A percentile compares a stretch with the other conserved stretches of the same genome.
Evolutionary conservation across 2,329 filamentous ascomycete species (phyloP).

Genomic region (Penicillium sp.): DNA sequence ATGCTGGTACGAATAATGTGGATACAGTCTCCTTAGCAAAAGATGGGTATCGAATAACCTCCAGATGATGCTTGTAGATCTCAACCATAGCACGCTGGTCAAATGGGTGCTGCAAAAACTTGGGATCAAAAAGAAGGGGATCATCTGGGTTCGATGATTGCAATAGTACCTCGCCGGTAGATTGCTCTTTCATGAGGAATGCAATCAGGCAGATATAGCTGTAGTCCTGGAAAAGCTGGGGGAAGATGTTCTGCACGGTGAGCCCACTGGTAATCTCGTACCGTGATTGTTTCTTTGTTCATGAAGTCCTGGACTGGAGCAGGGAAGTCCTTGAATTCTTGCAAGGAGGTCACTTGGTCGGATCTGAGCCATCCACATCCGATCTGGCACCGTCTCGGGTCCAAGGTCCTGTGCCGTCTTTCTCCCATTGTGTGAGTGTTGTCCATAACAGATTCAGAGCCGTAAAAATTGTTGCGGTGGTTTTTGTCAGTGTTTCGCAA

Average conservation of each 20-base stretch:
- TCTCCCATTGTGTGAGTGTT: conserved; percentile 52
- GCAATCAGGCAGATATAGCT: conserved; percentile 48
- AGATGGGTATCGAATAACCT: conserved; percentile 44
- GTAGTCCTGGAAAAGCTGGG: conserved; percentile 38
- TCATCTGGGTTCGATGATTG: conserved; percentile 53
- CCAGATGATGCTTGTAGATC: conserved; percentile 45
- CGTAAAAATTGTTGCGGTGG: conserved; percentile 49
- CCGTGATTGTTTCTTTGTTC: conserved; percentile 49
- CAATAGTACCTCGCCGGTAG: conserved; percentile 53
- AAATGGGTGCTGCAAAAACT: conserved; percentile 54
- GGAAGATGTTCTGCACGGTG: conserved; percentile 44
- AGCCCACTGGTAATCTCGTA: conserved; percentile 56
- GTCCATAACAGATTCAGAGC: conserved; percentile 43
- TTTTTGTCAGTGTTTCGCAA: conserved; percentile 33
- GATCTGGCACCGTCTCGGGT: conserved; percentile 29
- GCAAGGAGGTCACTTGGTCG: conserved; percentile 38
- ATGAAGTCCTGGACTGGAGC: conserved; percentile 46
- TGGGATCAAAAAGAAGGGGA: conserved; percentile 55
- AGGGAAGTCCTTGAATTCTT: conserved; percentile 55
- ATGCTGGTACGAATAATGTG: conserved; percentile 45
- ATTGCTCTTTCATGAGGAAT: conserved; percentile 57
- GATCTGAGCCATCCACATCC: conserved; percentile 45
- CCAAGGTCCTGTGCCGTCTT: conserved; percentile 42
- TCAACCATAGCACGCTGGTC: conserved; percentile 55
- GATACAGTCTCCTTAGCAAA: conserved; percentile 48